Conservation (phyloP, 306 rosid genomes). For the Acacia acuminata region DNA sequence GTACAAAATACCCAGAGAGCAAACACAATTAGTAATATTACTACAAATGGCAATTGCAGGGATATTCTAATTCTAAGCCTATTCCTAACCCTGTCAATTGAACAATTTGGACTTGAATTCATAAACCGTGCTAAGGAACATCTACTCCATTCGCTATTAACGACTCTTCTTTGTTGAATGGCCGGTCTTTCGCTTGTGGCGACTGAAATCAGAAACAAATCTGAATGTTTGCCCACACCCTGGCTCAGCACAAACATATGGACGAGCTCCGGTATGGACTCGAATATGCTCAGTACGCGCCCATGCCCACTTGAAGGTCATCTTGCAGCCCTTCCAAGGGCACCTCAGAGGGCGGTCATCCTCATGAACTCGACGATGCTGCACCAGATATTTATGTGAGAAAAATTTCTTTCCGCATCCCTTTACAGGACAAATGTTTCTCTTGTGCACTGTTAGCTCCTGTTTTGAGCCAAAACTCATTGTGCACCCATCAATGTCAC, state of each 20-base stretch:
- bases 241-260: constrained; percentile 84
- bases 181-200: constrained; percentile 98
- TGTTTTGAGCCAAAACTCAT: constrained; percentile 83
- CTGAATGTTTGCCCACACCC: constrained; percentile 95
- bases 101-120: constrained; percentile 51
- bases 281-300: constrained; percentile 97
- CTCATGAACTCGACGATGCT: constrained; percentile 90
- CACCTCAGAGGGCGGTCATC: constrained; percentile 96
- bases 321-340: constrained; percentile 99
- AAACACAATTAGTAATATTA: constrained; percentile 58
- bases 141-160: constrained; percentile 39
- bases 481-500: constrained; percentile 91
- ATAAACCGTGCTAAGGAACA: constrained; percentile 52
- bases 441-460: constrained; percentile 77
- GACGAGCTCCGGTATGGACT: constrained; percentile 96
- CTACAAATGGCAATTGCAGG: constrained; percentile 70
- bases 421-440: constrained; percentile 86
- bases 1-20: constrained; percentile 51
- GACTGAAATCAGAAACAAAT: constrained; percentile 97
- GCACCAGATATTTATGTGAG: constrained; percentile 98
- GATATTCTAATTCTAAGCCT: constrained; percentile 72
- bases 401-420: constrained; percentile 99
- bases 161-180: constrained; percentile 78
- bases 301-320: constrained; percentile 99
- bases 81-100: constrained; percentile 64